Base-by-base conservation (phyloP, 176 grass and related monocot genomes). In the Paspalum notatum region DNA sequence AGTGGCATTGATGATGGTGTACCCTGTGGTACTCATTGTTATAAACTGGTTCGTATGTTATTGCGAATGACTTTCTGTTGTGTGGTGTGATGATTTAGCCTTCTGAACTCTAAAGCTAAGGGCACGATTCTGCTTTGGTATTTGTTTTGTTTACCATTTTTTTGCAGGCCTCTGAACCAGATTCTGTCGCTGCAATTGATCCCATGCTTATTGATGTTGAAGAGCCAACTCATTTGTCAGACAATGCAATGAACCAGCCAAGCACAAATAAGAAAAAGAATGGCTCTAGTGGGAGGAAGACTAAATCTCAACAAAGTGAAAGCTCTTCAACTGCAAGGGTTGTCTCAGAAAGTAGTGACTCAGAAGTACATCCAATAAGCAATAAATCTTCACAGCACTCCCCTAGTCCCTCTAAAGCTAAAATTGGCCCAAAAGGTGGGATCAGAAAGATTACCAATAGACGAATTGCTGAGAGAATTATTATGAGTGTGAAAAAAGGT, bases 291-390 rank as follows among this genome's bases (percentile, higher is more conserved):
- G 92, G 85, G 89, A 88, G 79, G 88, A 92, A 89, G 80, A 75
- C 88, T 46, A 98, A 94, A 88, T 86, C 85, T 82, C 88, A 89
- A 79, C 95, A 87, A 83, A 91, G 88, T 76, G 90, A 93, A 74
- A 87, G 73, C 66, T 93, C 92, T 87, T 93, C 92, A 86, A 93
- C 66, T 75, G 90, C 84, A 85, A 93, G 77, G 76, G 66, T 81
- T 88, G 82, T 86, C 81, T 93, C 95, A 77, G 95, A 95, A 77
- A 98, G 92, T 68, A 97, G 91, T 5, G 87, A 94, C 12, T 97
- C 94, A 75, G 94, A 97, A 86, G 72, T 90, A 76, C 84, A 61
- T 68, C 68, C 73, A 37, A 55, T 72, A 80, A 85, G 83, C 41
- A 85, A 75, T 83, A 91, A 82, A 85, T 88, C 81, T 84, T 62